Evolutionary conservation across 2,329 filamentous ascomycete species (phyloP).

Genomic region (Ampelomyces quisqualis): DNA sequence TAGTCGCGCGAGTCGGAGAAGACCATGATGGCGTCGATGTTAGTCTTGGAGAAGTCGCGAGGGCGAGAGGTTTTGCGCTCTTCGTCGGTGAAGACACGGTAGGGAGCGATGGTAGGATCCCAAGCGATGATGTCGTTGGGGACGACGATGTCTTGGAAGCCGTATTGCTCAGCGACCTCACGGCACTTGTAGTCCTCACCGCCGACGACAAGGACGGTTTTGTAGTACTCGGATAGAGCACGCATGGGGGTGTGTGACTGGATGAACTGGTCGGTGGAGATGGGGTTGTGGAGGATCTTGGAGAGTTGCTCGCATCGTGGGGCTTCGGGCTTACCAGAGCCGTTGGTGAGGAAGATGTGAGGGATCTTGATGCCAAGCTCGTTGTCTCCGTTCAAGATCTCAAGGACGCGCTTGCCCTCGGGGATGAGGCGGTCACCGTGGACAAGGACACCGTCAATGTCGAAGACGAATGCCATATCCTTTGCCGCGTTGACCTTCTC

Average conservation of each 20-base stretch:
- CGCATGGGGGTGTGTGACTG: conserved; percentile 78
- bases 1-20: conserved; percentile 75
- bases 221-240: conserved; percentile 73
- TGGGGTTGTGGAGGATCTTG: conserved; percentile 64
- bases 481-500: conserved; percentile 69
- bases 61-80: conserved; percentile 68
- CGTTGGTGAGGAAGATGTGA: conserved; percentile 74
- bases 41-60: conserved; percentile 69
- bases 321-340: conserved; percentile 68
- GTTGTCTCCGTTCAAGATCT: conserved; percentile 74
- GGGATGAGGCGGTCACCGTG: conserved; percentile 71
- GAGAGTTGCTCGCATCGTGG: conserved; percentile 66
- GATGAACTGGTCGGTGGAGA: conserved; percentile 73
- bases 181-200: conserved; percentile 74
- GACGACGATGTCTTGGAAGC: conserved; percentile 71
- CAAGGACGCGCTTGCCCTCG: conserved; percentile 64
- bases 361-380: conserved; percentile 77
- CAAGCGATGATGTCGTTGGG: conserved; percentile 73
- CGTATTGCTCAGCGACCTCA: conserved; percentile 70
- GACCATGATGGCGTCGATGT: conserved; percentile 73
- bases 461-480: conserved; percentile 81
- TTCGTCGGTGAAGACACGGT: conserved; percentile 66
- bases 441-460: conserved; percentile 74
- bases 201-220: conserved; percentile 72
- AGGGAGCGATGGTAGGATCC: conserved; percentile 68